Base-by-base conservation (phyloP, 2,329 filamentous ascomycete species). In the Dothideomycetes sp. region DNA sequence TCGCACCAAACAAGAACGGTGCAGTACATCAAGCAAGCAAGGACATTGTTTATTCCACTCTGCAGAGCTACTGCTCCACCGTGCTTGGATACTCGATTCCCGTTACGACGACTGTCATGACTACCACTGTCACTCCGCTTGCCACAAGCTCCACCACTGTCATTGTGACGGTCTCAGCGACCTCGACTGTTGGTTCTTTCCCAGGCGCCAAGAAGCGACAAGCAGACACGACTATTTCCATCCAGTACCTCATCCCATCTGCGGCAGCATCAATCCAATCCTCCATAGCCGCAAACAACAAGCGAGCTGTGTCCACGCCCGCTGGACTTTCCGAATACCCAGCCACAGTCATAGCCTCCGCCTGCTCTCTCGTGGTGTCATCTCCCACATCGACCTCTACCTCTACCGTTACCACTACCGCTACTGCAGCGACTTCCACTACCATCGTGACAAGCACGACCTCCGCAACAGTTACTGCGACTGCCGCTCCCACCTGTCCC, bases 11-110 rank as follows among this genome's bases (percentile, higher is more conserved):
- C 31, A 29, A 31, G 7, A 30, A 41, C n/a, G 40, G 30, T 24
- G 47, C 47, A 4, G 32, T 49, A 19, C 24, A 40, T 15, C 47
- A 49, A 39, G 47, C 47, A 8, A 38, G 36, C 1, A 42, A 39
- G 22, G 47, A 47, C 14, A 34, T 40, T 4, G 22, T 14, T 3
- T 19, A 9, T 4, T 40, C 38, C 5, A 11, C 19, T 17, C 32
- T 40, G 8, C 38, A 34, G 17, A 19, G 27, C 5, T 40, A 34
- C 11, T 40, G 31, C 32, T 33, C 31, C 16, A 34, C 27, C 16
- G 32, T 35, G 4, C 15, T 40, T 14, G 33, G 32, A 3, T 40
- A 36, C 10, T 17, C 19, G 19, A 4, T 31, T 8, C 4, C 15
- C 12, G 16, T 19, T 5, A 7, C 11, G 16, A 34, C 31, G 4